These are phyloP conservation scores for Tetradesmus obliquus DNA, from an alignment of 139 green algal genomes.

Conservation along the genomic window DNA sequence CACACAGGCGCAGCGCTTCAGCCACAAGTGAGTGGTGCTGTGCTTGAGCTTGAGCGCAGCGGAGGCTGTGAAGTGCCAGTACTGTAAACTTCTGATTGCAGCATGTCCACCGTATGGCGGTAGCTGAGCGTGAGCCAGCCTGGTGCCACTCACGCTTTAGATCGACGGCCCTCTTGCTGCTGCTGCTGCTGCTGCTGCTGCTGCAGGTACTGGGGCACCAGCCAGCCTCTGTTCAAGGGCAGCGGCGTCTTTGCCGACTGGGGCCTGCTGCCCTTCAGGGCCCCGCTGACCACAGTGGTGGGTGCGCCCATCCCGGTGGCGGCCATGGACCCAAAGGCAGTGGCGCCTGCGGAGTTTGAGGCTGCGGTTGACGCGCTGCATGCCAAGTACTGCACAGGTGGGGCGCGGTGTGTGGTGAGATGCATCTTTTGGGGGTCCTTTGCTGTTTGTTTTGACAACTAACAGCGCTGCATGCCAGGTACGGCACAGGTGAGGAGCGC, in stretches of 20 bases:
- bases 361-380: conserved; percentile 54
- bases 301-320: conserved; percentile 57
- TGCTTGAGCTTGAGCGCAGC: too few species aligned
- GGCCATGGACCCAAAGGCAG: conserved; percentile 5
- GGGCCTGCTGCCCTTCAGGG: conserved; percentile 63
- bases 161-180: neutral
- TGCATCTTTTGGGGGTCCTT: neutral
- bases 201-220: conserved; percentile 47
- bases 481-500: too few species aligned
- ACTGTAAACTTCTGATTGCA: too few species aligned
- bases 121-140: too few species aligned
- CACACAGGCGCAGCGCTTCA: neutral
- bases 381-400: conserved; percentile 35
- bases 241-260: conserved; percentile 56
- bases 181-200: conserved; percentile 18
- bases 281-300: conserved; percentile 64
- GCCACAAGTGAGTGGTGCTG: neutral
- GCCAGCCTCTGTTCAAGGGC: conserved; percentile 65
- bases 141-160: neutral
- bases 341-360: conserved; percentile 37
- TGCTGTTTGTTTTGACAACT: too few species aligned
- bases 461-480: too few species aligned
- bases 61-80: too few species aligned
- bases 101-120: too few species aligned
- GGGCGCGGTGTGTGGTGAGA: neutral